These are phyloP conservation scores for Eucalyptus pumila DNA, from an alignment of 345 rosid genomes.

Conservation along the genomic window DNA sequence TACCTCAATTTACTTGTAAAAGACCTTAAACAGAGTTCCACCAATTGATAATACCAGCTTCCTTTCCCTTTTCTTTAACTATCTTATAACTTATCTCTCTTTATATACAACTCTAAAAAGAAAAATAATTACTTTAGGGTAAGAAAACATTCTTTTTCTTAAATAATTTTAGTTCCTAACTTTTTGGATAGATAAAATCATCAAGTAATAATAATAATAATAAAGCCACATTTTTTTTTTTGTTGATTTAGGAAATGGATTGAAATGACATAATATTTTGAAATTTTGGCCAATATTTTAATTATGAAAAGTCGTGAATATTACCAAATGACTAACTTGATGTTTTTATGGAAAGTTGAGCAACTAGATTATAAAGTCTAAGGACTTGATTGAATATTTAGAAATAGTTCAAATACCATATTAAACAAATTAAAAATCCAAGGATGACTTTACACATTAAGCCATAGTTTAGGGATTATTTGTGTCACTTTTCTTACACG, in stretches of 20 bases:
- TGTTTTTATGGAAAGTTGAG: neutral
- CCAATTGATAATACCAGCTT: neutral
- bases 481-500: neutral
- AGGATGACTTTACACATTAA: too few relatives aligned
- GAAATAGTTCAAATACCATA: neutral
- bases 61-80: neutral
- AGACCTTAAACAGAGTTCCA: neutral
- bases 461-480: neutral
- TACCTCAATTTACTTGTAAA: neutral
- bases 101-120: neutral
- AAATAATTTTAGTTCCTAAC: neutral
- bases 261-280: neutral
- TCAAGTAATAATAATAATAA: neutral
- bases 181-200: neutral
- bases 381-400: neutral
- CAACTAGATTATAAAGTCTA: too few relatives aligned
- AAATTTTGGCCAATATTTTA: neutral
- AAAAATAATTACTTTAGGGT: neutral
- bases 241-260: neutral
- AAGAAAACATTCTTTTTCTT: neutral
- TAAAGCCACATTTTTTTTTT: neutral
- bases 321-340: neutral
- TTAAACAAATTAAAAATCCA: too few relatives aligned
- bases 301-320: neutral
- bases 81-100: neutral